Evolutionary conservation across 192 early-diverging fungal genomes (phyloP).

Genomic region (Backusella australiensis): DNA sequence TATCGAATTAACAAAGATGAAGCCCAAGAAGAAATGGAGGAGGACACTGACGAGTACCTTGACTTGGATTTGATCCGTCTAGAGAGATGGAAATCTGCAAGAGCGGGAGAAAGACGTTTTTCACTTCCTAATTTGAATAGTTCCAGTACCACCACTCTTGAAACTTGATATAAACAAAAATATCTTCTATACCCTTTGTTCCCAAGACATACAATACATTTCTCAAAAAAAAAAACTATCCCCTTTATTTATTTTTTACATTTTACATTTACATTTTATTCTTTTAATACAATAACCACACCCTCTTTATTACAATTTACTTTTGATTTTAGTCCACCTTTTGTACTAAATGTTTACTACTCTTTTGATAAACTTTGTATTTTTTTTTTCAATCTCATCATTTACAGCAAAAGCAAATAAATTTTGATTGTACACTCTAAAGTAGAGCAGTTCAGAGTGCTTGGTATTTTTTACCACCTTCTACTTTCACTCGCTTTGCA

Average conservation of each 20-base stretch:
- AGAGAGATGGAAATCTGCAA: neutral
- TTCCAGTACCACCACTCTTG: neutral
- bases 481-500: too few relatives aligned
- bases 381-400: neutral
- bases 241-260: neutral
- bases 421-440: too few relatives aligned
- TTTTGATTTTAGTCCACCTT: neutral
- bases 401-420: too few relatives aligned
- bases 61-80: neutral
- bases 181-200: neutral
- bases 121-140: constrained; percentile 6
- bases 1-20: neutral
- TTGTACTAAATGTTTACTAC: neutral
- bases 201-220: too few relatives aligned
- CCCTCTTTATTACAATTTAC: neutral
- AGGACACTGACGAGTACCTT: neutral
- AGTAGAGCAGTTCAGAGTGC: too few relatives aligned
- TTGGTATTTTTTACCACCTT: too few relatives aligned
- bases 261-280: neutral
- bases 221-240: neutral
- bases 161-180: neutral
- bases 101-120: neutral
- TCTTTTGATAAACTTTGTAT: neutral
- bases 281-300: neutral
- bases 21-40: neutral